These are phyloP conservation scores for Fusarium redolens DNA, from an alignment of 2,329 filamentous ascomycete species.

Conservation along the genomic window DNA sequence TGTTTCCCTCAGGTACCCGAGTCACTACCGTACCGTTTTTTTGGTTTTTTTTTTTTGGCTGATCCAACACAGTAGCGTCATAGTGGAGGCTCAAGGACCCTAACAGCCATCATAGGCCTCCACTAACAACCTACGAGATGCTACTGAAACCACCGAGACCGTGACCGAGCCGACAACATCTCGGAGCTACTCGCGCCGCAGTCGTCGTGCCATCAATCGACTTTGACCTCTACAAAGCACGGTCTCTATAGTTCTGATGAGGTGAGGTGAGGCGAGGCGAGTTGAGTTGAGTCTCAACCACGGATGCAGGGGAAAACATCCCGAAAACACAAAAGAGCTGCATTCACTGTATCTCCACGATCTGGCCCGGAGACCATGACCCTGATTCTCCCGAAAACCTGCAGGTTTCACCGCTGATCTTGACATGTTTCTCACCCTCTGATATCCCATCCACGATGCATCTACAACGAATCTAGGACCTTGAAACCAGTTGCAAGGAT, in stretches of 20 bases:
- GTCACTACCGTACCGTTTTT: neutral
- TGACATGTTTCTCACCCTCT: neutral
- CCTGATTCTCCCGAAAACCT: slow-evolving; percentile 41
- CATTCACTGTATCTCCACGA: slow-evolving; percentile 5
- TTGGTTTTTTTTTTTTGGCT: neutral
- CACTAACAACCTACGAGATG: slow-evolving; percentile 16
- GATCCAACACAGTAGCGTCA: slow-evolving; percentile 28
- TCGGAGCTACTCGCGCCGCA: slow-evolving; percentile 24
- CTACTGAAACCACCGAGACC: slow-evolving; percentile 32
- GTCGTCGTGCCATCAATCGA: slow-evolving; percentile 23
- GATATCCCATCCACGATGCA: neutral
- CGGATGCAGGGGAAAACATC: neutral
- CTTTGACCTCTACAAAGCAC: neutral
- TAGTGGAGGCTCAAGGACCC: slow-evolving; percentile 33
- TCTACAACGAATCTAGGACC: neutral
- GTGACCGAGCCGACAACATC: slow-evolving; percentile 33
- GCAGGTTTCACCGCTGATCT: slow-evolving; percentile 39
- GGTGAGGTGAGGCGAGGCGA: neutral
- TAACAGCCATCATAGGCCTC: slow-evolving; percentile 13
- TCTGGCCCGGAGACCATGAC: slow-evolving; percentile 7
- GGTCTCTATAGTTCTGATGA: neutral
- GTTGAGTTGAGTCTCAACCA: neutral
- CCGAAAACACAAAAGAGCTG: neutral
- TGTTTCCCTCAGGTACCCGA: slow-evolving; percentile 28
- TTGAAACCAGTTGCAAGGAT: neutral